Conservation (phyloP, 441 rosid species). For the Pelargonium myrrhifolium region DNA sequence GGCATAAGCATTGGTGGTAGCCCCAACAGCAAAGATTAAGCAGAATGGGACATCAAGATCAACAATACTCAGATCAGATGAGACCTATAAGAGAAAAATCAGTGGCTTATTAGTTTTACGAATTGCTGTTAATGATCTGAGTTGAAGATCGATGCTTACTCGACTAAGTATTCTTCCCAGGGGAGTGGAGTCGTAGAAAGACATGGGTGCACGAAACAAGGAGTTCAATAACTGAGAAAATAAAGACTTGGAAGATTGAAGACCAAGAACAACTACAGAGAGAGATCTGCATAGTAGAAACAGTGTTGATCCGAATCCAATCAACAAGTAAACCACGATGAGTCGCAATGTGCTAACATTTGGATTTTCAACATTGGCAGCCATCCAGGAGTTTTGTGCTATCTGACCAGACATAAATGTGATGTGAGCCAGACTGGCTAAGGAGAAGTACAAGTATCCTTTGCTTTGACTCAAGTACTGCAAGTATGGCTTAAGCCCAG, state of each 20-base stretch:
- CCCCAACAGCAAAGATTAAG: conserved; percentile 51
- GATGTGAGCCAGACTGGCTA: conserved; percentile 43
- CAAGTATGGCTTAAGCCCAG: conserved; percentile 64
- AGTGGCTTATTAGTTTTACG: no score
- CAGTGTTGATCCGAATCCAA: conserved; percentile 45
- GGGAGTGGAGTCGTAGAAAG: conserved; percentile 90
- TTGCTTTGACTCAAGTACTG: conserved; percentile 69
- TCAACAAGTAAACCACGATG: conserved; percentile 60
- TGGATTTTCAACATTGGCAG: conserved; percentile 78
- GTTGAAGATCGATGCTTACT: conserved; percentile 32
- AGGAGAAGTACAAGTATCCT: conserved; percentile 61
- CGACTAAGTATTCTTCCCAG: conserved; percentile 92
- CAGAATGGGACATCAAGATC: conserved; percentile 84
- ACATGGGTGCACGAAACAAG: conserved; percentile 91
- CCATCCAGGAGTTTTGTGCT: conserved; percentile 88
- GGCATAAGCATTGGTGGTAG: conserved; percentile 48
- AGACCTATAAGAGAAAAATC: conserved; percentile 53
- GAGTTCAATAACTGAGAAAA: conserved; percentile 79
- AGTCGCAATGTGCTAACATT: conserved; percentile 50
- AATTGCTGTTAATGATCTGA: no score
- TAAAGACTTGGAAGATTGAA: conserved; percentile 63
- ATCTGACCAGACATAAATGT: conserved; percentile 54
- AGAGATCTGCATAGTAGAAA: conserved; percentile 52
- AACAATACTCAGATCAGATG: conserved; percentile 85
- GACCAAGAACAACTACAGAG: conserved; percentile 44